Base-by-base conservation (phyloP, 2,329 filamentous ascomycete species). In the Monosporascus sp. region DNA sequence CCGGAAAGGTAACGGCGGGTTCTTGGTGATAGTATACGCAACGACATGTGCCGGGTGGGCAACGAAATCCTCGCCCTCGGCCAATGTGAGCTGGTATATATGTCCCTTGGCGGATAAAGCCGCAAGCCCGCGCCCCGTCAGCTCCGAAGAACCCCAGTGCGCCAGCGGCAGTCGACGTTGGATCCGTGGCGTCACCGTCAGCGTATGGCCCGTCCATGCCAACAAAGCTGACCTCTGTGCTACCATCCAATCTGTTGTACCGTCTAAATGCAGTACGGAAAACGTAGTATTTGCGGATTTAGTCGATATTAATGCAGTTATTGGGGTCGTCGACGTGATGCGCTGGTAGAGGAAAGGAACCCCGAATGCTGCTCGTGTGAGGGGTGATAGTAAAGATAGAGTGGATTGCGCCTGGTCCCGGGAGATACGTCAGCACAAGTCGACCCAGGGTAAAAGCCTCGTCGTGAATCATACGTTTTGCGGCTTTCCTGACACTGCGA, bases 331-430 rank as follows among this genome's bases (percentile, higher is more conserved):
- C 1, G 93, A 93, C 36, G 91, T 87, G 61, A 97, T 84, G 73
- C 88, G 79, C 74, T 97, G 93, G 74, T 97, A 97, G 56, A 99
- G 81, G 73, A 99, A 99, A 1, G 94, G 94, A 49, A 97, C 88
- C 60, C 92, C 91, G 27, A 96, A 82, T 48, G 86, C 72, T 24
- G 88, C 87, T 70, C 94, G 85, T 55, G 86, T 83, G 66, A 96
- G 81, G 17, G 94, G 94, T 56, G 91, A 88, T 52, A 97, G 83
- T 50, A 97, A 73, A 45, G 91, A 92, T 54, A 99, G 81, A 0
- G 91, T 95, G 2, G 94, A 97, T 71, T 95, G 83, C 17, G 90
- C 87, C 90, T 95, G 63, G 22, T 17, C 22, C 20, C 22, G 26
- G 43, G 17, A 24, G 7, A 31, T 22, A 7, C 4, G 24, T 20